phyloP scores from a whole-genome alignment of 2,329 filamentous ascomycete species.

The Neoascochyta sp. region DNA sequence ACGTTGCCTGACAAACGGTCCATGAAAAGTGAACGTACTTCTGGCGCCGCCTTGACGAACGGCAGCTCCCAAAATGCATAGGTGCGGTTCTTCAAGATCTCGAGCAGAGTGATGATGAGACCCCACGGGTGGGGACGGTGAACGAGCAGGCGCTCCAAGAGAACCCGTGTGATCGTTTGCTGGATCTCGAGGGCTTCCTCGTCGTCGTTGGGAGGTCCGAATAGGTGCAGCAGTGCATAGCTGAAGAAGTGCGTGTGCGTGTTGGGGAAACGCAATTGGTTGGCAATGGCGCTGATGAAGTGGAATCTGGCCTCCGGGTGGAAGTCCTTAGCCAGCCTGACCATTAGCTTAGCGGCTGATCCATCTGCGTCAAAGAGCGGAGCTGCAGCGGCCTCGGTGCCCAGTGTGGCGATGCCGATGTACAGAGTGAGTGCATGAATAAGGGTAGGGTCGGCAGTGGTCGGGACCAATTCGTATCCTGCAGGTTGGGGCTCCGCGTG shows the following conservation, averaged over 20 bases:
- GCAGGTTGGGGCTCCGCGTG: conserved; percentile 57
- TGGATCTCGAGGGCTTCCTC: conserved; percentile 71
- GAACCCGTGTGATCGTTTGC: conserved; percentile 82
- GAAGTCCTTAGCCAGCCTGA: conserved; percentile 71
- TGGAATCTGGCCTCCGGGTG: conserved; percentile 78
- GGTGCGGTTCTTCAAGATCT: conserved; percentile 85
- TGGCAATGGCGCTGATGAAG: conserved; percentile 77
- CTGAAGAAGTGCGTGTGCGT: conserved; percentile 91
- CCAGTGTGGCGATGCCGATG: conserved; percentile 69
- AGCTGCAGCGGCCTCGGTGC: conserved; percentile 55
- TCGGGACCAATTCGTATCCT: conserved; percentile 62
- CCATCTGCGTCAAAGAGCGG: conserved; percentile 63
- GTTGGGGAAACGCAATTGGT: conserved; percentile 88
- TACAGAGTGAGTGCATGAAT: conserved; percentile 83
- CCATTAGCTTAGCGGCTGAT: conserved; percentile 68
- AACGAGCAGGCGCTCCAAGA: conserved; percentile 82
- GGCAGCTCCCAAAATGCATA: conserved; percentile 90
- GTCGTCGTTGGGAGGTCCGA: conserved; percentile 58
- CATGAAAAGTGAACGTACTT: conserved; percentile 48
- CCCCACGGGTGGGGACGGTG: conserved; percentile 97
- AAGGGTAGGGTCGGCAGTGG: conserved; percentile 66
- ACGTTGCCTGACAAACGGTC: conserved; percentile 6
- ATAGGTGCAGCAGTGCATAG: conserved; percentile 77
- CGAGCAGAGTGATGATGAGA: conserved; percentile 78
- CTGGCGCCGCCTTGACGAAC: conserved; percentile 84